Conservation (phyloP, 2,329 filamentous ascomycete genomes). For the Zarea fungicola region DNA sequence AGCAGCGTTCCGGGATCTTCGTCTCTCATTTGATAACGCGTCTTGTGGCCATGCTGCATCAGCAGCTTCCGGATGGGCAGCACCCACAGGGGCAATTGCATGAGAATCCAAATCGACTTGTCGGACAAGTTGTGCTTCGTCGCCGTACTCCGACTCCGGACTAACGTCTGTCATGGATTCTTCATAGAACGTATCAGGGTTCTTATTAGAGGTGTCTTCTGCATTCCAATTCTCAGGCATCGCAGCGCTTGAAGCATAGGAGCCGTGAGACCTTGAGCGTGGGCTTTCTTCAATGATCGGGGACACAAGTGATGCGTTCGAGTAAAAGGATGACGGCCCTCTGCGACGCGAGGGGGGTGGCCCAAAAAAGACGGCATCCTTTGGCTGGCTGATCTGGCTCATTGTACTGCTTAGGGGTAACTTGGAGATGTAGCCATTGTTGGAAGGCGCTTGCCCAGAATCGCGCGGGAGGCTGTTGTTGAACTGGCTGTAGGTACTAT, state of each 20-base stretch:
- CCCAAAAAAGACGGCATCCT: constrained; percentile 50
- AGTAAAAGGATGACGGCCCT: constrained; percentile 61
- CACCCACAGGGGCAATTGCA: background rate
- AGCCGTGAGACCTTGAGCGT: constrained; percentile 52
- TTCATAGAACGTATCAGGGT: constrained; percentile 46
- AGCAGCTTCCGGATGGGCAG: background rate
- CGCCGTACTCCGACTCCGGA: constrained; percentile 41
- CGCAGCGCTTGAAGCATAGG: constrained; percentile 66
- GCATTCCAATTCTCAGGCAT: constrained; percentile 63
- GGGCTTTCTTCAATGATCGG: constrained; percentile 70
- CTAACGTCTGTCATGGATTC: constrained; percentile 43
- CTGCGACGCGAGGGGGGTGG: constrained; percentile 57
- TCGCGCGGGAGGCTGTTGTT: background rate
- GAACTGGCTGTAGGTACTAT: constrained; percentile 19
- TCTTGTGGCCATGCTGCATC: background rate
- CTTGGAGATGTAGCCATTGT: constrained; percentile 50
- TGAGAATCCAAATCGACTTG: constrained; percentile 19
- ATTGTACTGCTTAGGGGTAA: constrained; percentile 41
- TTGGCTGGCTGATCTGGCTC: constrained; percentile 24
- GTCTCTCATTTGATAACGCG: constrained; percentile 15
- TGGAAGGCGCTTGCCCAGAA: constrained; percentile 35
- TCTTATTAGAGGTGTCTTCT: constrained; percentile 38
- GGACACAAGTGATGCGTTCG: constrained; percentile 61
- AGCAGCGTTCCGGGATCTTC: constrained; percentile 9
- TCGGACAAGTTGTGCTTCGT: constrained; percentile 46